A percentile compares a stretch with the other conserved stretches of the same genome.
phyloP scores from a whole-genome alignment of 2,329 filamentous ascomycete genomes.

The Trichoderma atrobrunneum region DNA sequence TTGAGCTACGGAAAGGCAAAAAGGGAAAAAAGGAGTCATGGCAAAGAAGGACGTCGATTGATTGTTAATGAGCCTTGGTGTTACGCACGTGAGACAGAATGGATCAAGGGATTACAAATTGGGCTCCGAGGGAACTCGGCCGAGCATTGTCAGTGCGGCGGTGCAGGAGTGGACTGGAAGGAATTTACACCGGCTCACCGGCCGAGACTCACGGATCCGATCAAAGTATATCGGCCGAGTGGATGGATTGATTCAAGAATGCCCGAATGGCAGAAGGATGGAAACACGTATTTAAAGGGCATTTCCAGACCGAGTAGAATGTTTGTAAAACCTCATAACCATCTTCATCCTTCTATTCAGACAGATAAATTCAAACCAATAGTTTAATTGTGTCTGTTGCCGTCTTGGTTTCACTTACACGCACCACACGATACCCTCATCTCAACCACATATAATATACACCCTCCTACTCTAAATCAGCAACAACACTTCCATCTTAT shows the following conservation, averaged over 20 bases:
- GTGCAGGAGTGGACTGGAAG: neutral
- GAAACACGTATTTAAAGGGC: neutral
- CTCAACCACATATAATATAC: neutral
- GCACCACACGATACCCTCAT: neutral
- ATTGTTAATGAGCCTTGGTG: neutral
- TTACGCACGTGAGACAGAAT: neutral
- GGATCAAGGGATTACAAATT: neutral
- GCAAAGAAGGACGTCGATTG: neutral
- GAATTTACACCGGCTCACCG: neutral
- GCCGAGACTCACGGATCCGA: conserved; percentile 23
- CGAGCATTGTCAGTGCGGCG: neutral
- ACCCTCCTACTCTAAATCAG: too few species aligned
- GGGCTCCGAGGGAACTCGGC: neutral
- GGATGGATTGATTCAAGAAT: neutral
- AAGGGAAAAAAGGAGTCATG: neutral
- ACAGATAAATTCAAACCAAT: neutral
- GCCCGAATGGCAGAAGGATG: neutral
- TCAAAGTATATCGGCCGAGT: conserved; percentile 27
- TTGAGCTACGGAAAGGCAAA: neutral
- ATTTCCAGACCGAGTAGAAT: neutral
- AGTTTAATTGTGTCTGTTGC: neutral
- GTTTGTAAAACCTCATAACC: neutral
- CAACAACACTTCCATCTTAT: neutral
- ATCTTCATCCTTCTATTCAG: neutral
- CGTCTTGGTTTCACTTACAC: neutral